Conservation (phyloP, 805 yeast species). For the Pichia eremophila region DNA sequence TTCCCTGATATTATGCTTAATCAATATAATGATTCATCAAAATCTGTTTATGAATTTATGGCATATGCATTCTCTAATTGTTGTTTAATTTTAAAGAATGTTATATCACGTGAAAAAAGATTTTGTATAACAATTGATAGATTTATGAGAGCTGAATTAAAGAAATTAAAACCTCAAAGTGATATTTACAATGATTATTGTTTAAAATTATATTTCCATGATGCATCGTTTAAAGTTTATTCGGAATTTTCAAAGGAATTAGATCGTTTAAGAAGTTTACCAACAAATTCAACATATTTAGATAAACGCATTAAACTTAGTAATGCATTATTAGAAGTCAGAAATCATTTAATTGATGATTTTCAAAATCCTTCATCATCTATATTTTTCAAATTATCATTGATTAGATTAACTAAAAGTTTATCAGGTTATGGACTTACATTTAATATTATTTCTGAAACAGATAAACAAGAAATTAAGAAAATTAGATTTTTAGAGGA, state of each 20-base stretch:
- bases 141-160: not conserved
- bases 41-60: not conserved
- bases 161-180: not conserved
- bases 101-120: not conserved
- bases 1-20: not conserved
- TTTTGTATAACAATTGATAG: not conserved
- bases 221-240: constrained; percentile 1
- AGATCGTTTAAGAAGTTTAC: not conserved
- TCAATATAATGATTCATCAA: constrained; percentile 2
- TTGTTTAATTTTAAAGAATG: not conserved
- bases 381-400: constrained; percentile 1
- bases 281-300: not conserved
- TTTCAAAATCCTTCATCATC: not conserved
- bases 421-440: not conserved
- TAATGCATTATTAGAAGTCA: not conserved
- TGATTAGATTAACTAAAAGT: not conserved
- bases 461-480: not conserved
- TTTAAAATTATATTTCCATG: constrained; percentile 1
- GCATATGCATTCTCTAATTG: not conserved
- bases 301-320: not conserved
- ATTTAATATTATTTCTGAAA: not conserved
- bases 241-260: not conserved
- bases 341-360: not conserved
- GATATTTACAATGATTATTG: not conserved
- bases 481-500: constrained; percentile 1